These are phyloP conservation scores for Hydnomerulius pinastri DNA, from an alignment of 768 basidiomycete species.

Conservation along the genomic window DNA sequence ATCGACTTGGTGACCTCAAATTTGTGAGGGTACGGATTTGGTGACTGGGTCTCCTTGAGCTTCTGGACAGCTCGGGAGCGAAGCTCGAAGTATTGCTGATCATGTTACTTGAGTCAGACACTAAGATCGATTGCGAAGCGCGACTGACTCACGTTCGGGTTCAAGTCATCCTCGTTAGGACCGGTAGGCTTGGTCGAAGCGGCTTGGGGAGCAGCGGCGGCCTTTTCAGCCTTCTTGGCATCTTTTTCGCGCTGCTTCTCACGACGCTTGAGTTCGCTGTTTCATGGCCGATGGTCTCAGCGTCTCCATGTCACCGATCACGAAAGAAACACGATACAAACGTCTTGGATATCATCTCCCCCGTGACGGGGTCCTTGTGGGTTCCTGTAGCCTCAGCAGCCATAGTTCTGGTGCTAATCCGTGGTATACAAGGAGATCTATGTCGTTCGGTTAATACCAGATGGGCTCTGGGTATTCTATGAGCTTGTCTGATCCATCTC, in stretches of 20 bases:
- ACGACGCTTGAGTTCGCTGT: constrained; percentile 92
- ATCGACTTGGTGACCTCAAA: constrained; percentile 86
- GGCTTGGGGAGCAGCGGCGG: constrained; percentile 48
- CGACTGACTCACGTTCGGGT: constrained; percentile 73
- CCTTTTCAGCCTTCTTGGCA: constrained; percentile 77
- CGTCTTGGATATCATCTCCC: constrained; percentile 98
- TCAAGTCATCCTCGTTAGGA: constrained; percentile 78
- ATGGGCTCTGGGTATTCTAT: constrained; percentile 10
- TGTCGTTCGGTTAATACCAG: background rate
- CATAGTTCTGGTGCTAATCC: constrained; percentile 32
- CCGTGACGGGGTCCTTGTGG: constrained; percentile 84
- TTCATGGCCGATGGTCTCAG: constrained; percentile 28
- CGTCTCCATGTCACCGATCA: constrained; percentile 12
- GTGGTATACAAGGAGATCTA: constrained; percentile 10
- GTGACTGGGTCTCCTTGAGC: constrained; percentile 80
- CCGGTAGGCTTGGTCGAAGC: constrained; percentile 43
- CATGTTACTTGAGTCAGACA: background rate
- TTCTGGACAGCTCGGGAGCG: constrained; percentile 86
- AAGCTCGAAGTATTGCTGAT: constrained; percentile 94
- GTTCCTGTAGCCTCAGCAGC: constrained; percentile 35
- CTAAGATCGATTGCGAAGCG: background rate
- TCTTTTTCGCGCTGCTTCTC: constrained; percentile 77
- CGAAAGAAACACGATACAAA: constrained; percentile 40
- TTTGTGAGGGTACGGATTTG: constrained; percentile 99
- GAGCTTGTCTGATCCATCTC: constrained; percentile 22